Evolutionary conservation across 2,329 filamentous ascomycete species (phyloP).

Genomic region (Colletotrichum filicis): DNA sequence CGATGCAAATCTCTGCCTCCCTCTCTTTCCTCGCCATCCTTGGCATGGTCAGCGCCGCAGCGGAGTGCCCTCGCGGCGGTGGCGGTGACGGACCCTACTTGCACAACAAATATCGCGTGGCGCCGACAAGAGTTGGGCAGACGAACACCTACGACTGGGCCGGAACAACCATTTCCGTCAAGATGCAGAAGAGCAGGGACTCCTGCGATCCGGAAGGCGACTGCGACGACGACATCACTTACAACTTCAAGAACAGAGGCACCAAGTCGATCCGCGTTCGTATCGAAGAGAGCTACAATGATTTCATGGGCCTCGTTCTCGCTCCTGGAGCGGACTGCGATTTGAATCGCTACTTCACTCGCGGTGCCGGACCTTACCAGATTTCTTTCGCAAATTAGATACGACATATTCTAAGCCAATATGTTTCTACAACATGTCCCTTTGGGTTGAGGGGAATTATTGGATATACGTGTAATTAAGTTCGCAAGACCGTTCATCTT

Average conservation of each 20-base stretch:
- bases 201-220: background rate
- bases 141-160: background rate
- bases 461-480: no score
- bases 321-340: background rate
- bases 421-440: no score
- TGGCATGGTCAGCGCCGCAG: background rate
- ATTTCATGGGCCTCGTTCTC: background rate
- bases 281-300: background rate
- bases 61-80: background rate
- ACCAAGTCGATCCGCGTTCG: background rate
- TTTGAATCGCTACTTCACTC: background rate
- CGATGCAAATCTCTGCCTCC: background rate
- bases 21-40: background rate
- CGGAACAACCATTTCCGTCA: background rate
- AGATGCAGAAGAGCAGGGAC: constrained; percentile 8
- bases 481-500: no score
- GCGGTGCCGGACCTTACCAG: background rate
- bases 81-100: background rate
- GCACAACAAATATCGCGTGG: background rate
- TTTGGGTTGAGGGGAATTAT: no score
- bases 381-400: background rate
- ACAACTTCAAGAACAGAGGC: constrained; percentile 10
- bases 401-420: background rate
- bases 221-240: background rate
- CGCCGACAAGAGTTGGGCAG: background rate